Evolutionary conservation across 2,329 filamentous ascomycete species (phyloP), one percentile per base, ranked within the genome.

Genomic region (Colletotrichum sp.): DNA sequence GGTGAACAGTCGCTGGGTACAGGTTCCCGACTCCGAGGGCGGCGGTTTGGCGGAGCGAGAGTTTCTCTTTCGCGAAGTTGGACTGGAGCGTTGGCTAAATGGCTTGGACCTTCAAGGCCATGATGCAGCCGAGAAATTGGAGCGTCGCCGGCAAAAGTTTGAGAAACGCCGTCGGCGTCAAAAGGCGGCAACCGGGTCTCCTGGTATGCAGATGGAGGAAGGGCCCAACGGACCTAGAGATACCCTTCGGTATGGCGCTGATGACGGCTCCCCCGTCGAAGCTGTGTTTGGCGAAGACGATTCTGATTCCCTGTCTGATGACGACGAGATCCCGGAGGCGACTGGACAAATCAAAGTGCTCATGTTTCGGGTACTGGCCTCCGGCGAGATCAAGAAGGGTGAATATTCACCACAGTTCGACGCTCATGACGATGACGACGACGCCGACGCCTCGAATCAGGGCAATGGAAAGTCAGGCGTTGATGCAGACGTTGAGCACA

Each of bases 1-100:
- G 97, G 98, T 99, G 28, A 99, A 99, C 82, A 98, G 96, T 72
- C 91, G 97, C 80, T 99, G 97, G 97, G 97, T 99, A 66, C 96
- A 98, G 82, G 93, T 99, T 8, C 95, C 96, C 4, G 93, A 96
- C 32, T 92, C 94, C 28, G 96, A 99, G 85, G 96, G 96, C 36
- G 97, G 97, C 66, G 97, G 97, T 57, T 91, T 99, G 62, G 97
- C 97, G 34, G 97, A 99, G 88, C 93, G 97, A 78, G 97, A 99
- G 83, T 99, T 99, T 80, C 88, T 99, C 78, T 99, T 99, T 86
- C 95, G 96, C 72, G 97, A 99, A 85, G 97, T 99, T 64, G 97
- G 97, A 4, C 88, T 99, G 69, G 97, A 99, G 87, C 91, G 96
- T 80, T 99, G 97, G 96, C 90, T 99, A 18, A 99, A 99, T 83